Conservation (phyloP, 164 flowering plant genomes). For the Aristolochia californica region DNA sequence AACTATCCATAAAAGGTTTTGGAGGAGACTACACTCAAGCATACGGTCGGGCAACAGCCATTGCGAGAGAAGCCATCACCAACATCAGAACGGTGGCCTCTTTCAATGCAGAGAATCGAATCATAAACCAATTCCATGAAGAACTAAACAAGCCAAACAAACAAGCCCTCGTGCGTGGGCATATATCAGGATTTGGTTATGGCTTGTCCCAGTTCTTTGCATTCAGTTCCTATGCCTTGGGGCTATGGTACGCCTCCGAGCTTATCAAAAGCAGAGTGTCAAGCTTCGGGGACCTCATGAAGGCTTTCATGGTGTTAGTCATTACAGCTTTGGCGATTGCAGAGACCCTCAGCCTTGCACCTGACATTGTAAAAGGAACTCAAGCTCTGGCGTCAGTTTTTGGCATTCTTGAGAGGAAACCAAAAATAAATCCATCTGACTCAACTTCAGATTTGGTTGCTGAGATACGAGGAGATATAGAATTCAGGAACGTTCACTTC, state of each 20-base stretch:
- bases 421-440: conserved; percentile 38
- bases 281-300: conserved; percentile 54
- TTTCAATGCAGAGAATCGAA: conserved; percentile 50
- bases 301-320: conserved; percentile 61
- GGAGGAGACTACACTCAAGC: conserved; percentile 54
- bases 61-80: conserved; percentile 68
- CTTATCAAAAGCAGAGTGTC: conserved; percentile 36
- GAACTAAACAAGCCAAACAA: conserved; percentile 39
- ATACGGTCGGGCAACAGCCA: conserved; percentile 38
- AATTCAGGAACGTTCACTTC: conserved; percentile 50
- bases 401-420: conserved; percentile 36
- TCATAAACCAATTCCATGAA: conserved; percentile 33
- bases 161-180: conserved; percentile 52
- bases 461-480: conserved; percentile 47
- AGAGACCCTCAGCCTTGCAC: conserved; percentile 65
- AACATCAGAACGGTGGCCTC: conserved; percentile 74
- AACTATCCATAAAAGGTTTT: conserved; percentile 63
- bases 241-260: conserved; percentile 69
- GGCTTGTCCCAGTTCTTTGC: conserved; percentile 53
- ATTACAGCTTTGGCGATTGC: conserved; percentile 53
- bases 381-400: conserved; percentile 64
- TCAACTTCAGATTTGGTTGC: conserved; percentile 23
- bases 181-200: conserved; percentile 62
- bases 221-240: conserved; percentile 59
- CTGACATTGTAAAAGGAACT: conserved; percentile 55